Evolutionary conservation across 768 basidiomycete species (phyloP), one percentile per base, ranked within the genome.

Genomic region (Thelephora ganbajun): DNA sequence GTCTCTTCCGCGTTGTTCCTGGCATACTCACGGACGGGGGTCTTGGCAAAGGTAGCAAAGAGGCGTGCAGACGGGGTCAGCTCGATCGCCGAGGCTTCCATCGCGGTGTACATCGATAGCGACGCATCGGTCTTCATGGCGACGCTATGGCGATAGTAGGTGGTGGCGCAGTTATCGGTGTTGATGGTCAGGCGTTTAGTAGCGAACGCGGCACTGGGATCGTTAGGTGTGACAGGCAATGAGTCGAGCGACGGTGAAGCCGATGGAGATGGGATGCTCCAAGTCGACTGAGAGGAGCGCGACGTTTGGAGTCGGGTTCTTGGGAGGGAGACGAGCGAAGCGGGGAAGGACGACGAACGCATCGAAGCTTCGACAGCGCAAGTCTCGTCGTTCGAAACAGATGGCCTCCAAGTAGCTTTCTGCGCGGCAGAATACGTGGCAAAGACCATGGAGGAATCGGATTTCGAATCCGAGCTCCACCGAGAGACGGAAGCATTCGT

Each of bases 71-170:
- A 30, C 26, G 26, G 26, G 26, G 26, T 4, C 4, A 30, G 26
- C 26, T 30, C 26, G 26, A 30, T 16, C 22, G 39, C 16, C 6
- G 39, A 41, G 22, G 18, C 22, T 41, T 84, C 83, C 43, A 83
- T 74, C 35, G 83, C 83, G 16, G 83, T 85, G 50, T 80, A 81
- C 81, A 85, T 83, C 53, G 70, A 68, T 22, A 80, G 80, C 30
- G 79, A 78, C 14, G 68, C 65, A 39, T 59, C 58, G 22, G 66
- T 66, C 45, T 59, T 58, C 34, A 74, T 70, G 12, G 74, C 74
- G 50, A 65, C 68, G 49, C 64, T 63, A 53, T 65, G 63, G 51
- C 63, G 66, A 53, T 74, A 68, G 59, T 74, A 74, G 52, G 69
- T 69, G 46, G 67, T 65, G 16, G 69, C 69, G 41, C 62, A 64